Conservation (phyloP, 1,284 basidiomycete species). For the Phenoliferia sp. region DNA sequence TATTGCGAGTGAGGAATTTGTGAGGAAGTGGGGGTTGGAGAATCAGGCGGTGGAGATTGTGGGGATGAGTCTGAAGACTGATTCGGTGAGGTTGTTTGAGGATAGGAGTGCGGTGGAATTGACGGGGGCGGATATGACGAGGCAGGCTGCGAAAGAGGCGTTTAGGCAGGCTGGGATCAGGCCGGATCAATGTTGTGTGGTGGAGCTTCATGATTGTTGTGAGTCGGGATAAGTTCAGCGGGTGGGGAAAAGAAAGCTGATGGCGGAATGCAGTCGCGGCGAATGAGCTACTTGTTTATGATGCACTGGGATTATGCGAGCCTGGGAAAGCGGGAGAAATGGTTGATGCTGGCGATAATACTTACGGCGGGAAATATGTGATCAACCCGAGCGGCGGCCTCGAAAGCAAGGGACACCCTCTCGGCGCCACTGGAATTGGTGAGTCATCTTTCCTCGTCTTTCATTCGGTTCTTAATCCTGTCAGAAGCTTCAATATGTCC, state of each 20-base stretch:
- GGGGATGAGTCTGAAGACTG: slow-evolving; percentile 60
- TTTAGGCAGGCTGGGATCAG: slow-evolving; percentile 67
- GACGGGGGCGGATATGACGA: slow-evolving; percentile 56
- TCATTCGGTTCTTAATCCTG: not conserved
- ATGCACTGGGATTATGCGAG: slow-evolving; percentile 70
- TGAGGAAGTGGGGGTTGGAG: slow-evolving; percentile 65
- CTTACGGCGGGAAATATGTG: slow-evolving; percentile 84
- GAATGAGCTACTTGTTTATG: slow-evolving; percentile 67
- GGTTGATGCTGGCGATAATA: slow-evolving; percentile 73
- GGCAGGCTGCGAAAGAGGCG: slow-evolving; percentile 62
- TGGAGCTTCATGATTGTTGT: slow-evolving; percentile 83
- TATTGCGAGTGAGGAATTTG: slow-evolving; percentile 74
- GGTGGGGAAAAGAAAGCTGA: not conserved
- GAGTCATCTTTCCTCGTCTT: slow-evolving; percentile 78
- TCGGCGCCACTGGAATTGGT: slow-evolving; percentile 73
- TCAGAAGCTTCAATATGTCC: not conserved
- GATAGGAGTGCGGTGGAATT: slow-evolving; percentile 62
- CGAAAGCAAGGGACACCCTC: slow-evolving; percentile 65
- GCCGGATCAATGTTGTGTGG: slow-evolving; percentile 70
- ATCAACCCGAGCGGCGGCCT: slow-evolving; percentile 78
- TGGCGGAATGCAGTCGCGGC: slow-evolving; percentile 31
- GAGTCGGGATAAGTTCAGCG: slow-evolving; percentile 39
- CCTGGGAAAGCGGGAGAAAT: slow-evolving; percentile 66
- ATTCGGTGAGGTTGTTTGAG: slow-evolving; percentile 59
- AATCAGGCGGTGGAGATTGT: slow-evolving; percentile 71